These are phyloP conservation scores for Lophiostoma macrostomum DNA, from an alignment of 495 filamentous ascomycete genomes.

Conservation along the genomic window DNA sequence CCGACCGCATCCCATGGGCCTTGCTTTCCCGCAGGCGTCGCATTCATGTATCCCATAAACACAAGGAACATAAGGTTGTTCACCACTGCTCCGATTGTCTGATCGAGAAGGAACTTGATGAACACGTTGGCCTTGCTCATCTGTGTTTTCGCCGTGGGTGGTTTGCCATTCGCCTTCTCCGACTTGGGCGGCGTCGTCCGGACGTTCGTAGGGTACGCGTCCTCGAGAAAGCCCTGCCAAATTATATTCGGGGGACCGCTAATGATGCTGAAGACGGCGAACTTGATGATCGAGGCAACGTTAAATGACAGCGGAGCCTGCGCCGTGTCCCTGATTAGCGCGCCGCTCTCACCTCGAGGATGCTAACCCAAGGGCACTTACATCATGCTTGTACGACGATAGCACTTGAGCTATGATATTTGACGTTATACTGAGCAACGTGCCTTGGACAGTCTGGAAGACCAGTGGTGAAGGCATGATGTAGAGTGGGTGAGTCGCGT, in stretches of 20 bases:
- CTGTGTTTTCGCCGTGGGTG: slow-evolving; percentile 3
- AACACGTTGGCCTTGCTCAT: slow-evolving; percentile 56
- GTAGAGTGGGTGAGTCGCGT: not conserved
- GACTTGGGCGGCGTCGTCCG: slow-evolving; percentile 11
- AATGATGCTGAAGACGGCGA: slow-evolving; percentile 69
- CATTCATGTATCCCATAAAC: slow-evolving; percentile 52
- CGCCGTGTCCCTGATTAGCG: slow-evolving; percentile 2
- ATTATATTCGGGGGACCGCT: slow-evolving; percentile 81
- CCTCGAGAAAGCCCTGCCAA: slow-evolving; percentile 69
- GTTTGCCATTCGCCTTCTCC: slow-evolving; percentile 19
- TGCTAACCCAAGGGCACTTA: slow-evolving; percentile 41
- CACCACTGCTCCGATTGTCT: slow-evolving; percentile 67
- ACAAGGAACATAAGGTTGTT: slow-evolving; percentile 78
- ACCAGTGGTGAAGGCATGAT: slow-evolving; percentile 24
- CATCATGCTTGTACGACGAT: slow-evolving; percentile 62
- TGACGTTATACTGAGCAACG: slow-evolving; percentile 65
- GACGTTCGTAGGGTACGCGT: slow-evolving; percentile 49
- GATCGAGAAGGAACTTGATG: slow-evolving; percentile 80
- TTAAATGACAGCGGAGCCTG: slow-evolving; percentile 58
- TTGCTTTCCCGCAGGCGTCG: slow-evolving; percentile 8
- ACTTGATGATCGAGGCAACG: slow-evolving; percentile 66
- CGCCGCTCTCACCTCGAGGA: not conserved
- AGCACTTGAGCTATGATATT: slow-evolving; percentile 81
- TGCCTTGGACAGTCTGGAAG: slow-evolving; percentile 36
- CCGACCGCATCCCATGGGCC: not conserved